Percentiles rank a stretch among this genome's conserved stretches.
Conservation (phyloP, 495 filamentous ascomycete genomes). For the Penicillium tannophilum region DNA sequence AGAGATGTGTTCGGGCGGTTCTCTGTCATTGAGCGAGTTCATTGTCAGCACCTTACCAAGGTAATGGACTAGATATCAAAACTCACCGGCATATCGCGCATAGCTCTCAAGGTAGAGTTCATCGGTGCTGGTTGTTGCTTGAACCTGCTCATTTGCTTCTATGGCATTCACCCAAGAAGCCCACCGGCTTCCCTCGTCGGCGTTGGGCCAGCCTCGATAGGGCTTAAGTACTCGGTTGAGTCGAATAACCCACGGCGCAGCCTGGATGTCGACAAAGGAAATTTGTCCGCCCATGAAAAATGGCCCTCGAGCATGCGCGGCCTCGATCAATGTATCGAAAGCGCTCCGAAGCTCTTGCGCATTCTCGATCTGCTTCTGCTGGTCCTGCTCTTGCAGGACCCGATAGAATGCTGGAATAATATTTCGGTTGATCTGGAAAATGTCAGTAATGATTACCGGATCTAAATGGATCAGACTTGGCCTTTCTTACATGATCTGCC, state of each 20-base stretch:
- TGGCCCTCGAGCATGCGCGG: constrained; percentile 69
- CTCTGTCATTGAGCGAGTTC: constrained; percentile 34
- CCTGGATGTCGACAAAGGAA: constrained; percentile 82
- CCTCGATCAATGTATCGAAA: constrained; percentile 72
- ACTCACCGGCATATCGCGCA: constrained; percentile 63
- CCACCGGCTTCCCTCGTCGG: constrained; percentile 70
- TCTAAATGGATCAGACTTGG: not conserved
- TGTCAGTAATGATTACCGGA: constrained; percentile 20
- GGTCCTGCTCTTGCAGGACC: constrained; percentile 71
- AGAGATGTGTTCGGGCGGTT: constrained; percentile 64
- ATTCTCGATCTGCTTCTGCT: constrained; percentile 61
- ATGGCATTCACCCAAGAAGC: constrained; percentile 80
- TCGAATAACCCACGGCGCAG: constrained; percentile 86
- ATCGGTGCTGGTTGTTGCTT: constrained; percentile 74
- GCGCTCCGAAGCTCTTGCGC: constrained; percentile 68
- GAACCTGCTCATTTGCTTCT: constrained; percentile 71
- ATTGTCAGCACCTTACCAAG: constrained; percentile 20
- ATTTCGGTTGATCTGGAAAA: constrained; percentile 71
- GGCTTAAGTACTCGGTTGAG: constrained; percentile 72
- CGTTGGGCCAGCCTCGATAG: constrained; percentile 79
- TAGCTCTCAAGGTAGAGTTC: constrained; percentile 76
- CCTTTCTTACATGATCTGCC: constrained; percentile 74
- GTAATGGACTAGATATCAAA: not conserved
- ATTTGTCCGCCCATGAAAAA: constrained; percentile 77
- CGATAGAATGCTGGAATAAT: constrained; percentile 83